Conservation (phyloP, 139 green algal genomes). For the Trebouxia sp. region DNA sequence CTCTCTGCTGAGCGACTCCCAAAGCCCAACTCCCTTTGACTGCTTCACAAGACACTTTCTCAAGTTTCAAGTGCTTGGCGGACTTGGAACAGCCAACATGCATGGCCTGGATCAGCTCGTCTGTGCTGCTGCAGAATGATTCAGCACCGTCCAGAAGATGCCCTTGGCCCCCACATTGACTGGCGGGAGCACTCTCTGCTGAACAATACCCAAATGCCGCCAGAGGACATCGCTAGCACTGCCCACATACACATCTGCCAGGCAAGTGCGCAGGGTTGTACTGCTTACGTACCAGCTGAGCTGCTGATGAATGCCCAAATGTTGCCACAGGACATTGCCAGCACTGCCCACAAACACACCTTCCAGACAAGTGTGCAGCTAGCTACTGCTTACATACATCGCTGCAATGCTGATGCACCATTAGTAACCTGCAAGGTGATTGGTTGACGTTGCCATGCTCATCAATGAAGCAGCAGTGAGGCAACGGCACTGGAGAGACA, state of each 20-base stretch:
- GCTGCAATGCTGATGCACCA: neutral
- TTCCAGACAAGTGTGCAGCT: neutral
- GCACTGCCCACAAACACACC: neutral
- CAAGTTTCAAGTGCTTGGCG: neutral
- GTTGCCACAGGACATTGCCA: neutral
- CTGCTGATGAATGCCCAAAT: neutral
- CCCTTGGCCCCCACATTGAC: conserved; percentile 34
- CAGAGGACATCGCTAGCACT: conserved; percentile 20
- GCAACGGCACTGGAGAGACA: too few species aligned
- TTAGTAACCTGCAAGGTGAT: neutral
- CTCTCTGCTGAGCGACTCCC: conserved; percentile 69
- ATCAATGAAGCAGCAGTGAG: too few species aligned
- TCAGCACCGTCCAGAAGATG: conserved; percentile 8
- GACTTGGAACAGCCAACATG: neutral
- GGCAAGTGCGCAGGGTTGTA: neutral
- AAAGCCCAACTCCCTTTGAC: too few species aligned
- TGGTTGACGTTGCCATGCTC: neutral
- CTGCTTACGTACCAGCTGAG: neutral
- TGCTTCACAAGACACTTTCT: neutral
- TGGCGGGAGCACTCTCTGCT: conserved; percentile 68
- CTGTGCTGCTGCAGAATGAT: conserved; percentile 32
- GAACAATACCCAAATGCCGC: conserved; percentile 56
- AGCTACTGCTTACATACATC: neutral
- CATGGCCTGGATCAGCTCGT: neutral
- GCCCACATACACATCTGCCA: conserved; percentile 51